Base-by-base conservation (phyloP, 352 stramenopile species). In the Albugo candida region DNA sequence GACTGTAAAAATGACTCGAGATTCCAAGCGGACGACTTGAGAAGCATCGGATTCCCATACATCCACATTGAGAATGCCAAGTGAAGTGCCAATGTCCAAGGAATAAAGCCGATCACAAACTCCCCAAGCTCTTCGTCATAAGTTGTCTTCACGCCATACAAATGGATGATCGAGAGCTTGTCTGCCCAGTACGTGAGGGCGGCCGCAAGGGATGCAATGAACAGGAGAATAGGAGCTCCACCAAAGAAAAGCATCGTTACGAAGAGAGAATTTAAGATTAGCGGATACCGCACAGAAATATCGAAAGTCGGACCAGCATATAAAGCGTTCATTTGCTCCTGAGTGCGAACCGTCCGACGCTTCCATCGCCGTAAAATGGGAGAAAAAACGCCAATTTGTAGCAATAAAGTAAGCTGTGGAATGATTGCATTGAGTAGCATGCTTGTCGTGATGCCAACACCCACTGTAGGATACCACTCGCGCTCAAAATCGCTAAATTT, bases 391-490 rank as follows among this genome's bases (percentile, higher is more conserved):
- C 69, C 78, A 53, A 83, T 62, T 17, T 83, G 60, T 10, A 83
- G 21, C 16, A 75, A 57, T 10, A 84, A 55, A n/a, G 72, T 45
- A 4, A 63, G 17, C n/a, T 88, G 76, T 0, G 76, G 75, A 17
- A 74, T 56, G 19, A 87, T 56, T 0, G 75, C 69, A 54, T 92
- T 92, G 53, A 89, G 72, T 39, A 86, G 53, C 79, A 92, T 92
- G 5, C 76, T 87, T 60, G 74, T 82, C 0, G 79, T 83, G 52
- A 92, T 77, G 24, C 72, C 76, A 58, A 87, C 83, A 34, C 79
- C 79, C n/a, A 92, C 79, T 5, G 61, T 84, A 12, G 74, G 71
- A 56, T 89, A 92, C 79, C 79, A 92, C 5, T 82, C 65, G 36
- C 77, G 76, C 47, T 87, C 67, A 55, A 92, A 89, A 52, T 92